phyloP scores from a whole-genome alignment of 331 rosid species.

The Malus hybrid region DNA sequence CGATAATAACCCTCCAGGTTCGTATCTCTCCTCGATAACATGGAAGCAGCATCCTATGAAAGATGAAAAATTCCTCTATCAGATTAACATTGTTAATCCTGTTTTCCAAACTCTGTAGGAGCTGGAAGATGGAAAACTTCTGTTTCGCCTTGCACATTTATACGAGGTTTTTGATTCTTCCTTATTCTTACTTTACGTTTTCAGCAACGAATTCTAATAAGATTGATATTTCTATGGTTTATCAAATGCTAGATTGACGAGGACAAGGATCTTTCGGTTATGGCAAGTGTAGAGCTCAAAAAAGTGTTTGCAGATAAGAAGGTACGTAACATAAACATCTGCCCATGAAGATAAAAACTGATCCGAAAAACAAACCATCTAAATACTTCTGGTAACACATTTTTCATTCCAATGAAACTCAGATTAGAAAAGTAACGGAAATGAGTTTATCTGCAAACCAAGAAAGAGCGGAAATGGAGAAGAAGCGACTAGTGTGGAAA shows the following conservation, averaged over 20 bases:
- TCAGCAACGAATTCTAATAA: not conserved
- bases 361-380: not conserved
- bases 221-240: not conserved
- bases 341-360: not conserved
- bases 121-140: conserved; percentile 51
- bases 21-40: not conserved
- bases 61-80: not conserved
- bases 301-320: conserved; percentile 51
- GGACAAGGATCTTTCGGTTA: conserved; percentile 54
- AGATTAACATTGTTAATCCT: not conserved
- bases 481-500: conserved; percentile 59
- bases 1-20: conserved; percentile 79
- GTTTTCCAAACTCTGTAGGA: conserved; percentile 37
- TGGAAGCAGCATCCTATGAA: not conserved
- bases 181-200: not conserved
- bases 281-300: conserved; percentile 49
- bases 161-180: conserved; percentile 42
- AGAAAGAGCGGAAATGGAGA: conserved; percentile 72
- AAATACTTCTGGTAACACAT: not conserved
- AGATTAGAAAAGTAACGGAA: conserved; percentile 52
- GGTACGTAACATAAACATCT: conserved; percentile 24
- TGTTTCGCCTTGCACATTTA: conserved; percentile 70
- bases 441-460: conserved; percentile 75
- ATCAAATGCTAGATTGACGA: conserved; percentile 52
- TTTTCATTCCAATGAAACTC: conserved; percentile 12